Base-by-base conservation (phyloP, 1,139 yeast species). In the Suhomyces wounanorum region DNA sequence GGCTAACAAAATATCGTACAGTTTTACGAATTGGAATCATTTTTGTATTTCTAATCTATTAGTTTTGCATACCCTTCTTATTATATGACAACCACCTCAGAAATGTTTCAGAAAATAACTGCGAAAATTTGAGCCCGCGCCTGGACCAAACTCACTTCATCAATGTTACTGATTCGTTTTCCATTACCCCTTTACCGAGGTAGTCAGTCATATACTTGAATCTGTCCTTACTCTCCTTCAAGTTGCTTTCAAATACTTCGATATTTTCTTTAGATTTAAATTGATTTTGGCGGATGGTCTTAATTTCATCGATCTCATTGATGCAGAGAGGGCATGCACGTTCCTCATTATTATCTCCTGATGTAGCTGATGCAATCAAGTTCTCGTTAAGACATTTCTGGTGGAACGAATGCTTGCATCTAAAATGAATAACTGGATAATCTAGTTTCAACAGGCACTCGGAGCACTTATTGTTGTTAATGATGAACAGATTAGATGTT, bases 101-200 rank as follows among this genome's bases (percentile, higher is more conserved):
- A 17, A 13, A 2, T 36, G 49, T 42, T 47, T 47, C 45, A 37
- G 11, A 36, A 35, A 16, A 14, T 37, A 37, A 30, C 28, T 47
- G 43, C 49, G 31, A 47, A 47, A 43, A 26, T 18, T 40, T 16
- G 25, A 11, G 38, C 38, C 38, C 42, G 14, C 31, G 8, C 44
- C 21, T 3, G 18, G 33, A 18, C 16, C 23, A 7, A 17, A 8
- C 26, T 35, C 17, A 45, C 10, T 40, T 36, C 25, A 33, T 33
- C 41, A 59, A 44, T 11, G 58, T 52, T 46, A 55, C 56, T 47
- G 66, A 65, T 28, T 70, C 74, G 48, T 68, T 65, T 59, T 84
- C 91, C 84, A 90, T 80, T 0, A 89, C 92, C 1, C 99, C 99
- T 54, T 89, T 81, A 3, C 97, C 96, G 47, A 91, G 79, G 65